Evolutionary conservation across 176 grass and related monocot species (phyloP).

Genomic region (Dactylis glomerata): DNA sequence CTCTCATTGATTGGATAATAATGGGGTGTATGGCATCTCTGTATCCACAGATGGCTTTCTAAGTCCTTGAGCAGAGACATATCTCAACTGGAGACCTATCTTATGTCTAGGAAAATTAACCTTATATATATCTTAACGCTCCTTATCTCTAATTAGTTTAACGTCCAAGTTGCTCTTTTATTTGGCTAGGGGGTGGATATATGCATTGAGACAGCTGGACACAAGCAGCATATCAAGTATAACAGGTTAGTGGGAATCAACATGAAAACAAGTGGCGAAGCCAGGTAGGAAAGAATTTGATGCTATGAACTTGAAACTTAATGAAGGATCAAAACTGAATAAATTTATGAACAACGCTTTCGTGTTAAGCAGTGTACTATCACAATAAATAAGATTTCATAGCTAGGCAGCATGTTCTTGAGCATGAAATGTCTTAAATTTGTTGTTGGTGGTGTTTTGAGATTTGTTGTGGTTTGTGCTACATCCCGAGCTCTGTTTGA

Average conservation of each 20-base stretch:
- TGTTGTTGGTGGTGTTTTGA: neutral
- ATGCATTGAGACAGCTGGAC: neutral
- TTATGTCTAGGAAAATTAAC: neutral
- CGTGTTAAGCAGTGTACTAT: neutral
- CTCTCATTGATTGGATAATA: neutral
- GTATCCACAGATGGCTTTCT: neutral
- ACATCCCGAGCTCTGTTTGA: neutral
- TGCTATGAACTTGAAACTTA: neutral
- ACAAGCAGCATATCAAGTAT: neutral
- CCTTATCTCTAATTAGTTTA: neutral
- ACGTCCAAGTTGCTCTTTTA: neutral
- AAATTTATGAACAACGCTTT: neutral
- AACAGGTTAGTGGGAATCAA: slow-evolving; percentile 7
- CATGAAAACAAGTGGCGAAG: neutral
- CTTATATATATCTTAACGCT: neutral
- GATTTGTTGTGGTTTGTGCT: neutral
- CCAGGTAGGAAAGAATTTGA: neutral
- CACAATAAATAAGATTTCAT: neutral
- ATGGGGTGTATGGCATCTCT: neutral
- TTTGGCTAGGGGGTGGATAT: neutral
- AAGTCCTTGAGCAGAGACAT: neutral
- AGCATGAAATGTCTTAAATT: neutral
- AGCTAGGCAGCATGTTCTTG: neutral
- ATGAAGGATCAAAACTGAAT: neutral
- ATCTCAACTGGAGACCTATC: neutral